Evolutionary conservation across 306 rosid species (phyloP), one percentile per base, ranked within the genome.

Genomic region (Alnus glutinosa): DNA sequence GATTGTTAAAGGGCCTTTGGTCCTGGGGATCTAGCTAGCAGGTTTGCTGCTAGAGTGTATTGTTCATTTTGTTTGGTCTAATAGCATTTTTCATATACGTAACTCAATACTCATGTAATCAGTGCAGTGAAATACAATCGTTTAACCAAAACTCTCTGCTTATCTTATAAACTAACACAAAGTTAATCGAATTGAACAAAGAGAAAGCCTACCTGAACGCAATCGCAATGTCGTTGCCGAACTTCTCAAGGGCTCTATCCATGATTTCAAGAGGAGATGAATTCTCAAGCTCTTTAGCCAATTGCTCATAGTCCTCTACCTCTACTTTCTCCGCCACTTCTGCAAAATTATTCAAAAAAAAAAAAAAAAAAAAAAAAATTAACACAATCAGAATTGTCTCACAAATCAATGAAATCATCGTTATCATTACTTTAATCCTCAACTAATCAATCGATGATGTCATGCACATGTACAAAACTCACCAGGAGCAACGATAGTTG

Each of bases 201-300:
- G 32, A 23, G 37, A 76, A 77, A 44, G 62, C 46, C 34, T 66
- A 90, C 98, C 97, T 94, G 92, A 92, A 94, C 34, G 97, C 98
- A 85, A 94, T 94, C 9, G 96, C 97, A 36, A 94, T 89, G 77
- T 92, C 89, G 68, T 85, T 73, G 67, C 97, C 98, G 50, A 92
- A 92, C 79, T 79, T 88, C 84, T 87, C 89, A 15, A 94, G 94
- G 52, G 97, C 98, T 69, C 52, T 87, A 36, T 92, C 94, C 82
- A 94, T 94, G 19, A 94, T 85, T 80, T 89, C 83, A 77, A 92
- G 91, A 75, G 98, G 98, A 11, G 96, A 94, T 81, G 97, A 96
- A 83, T 80, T 88, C 57, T 72, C 85, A 30, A 94, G 96, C 48
- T 78, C 84, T 57, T 50, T 55, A 0, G 94, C 94, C 79, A 92